Conservation (phyloP, 192 early-diverging fungal genomes). For the Polychytrium aggregatum region DNA sequence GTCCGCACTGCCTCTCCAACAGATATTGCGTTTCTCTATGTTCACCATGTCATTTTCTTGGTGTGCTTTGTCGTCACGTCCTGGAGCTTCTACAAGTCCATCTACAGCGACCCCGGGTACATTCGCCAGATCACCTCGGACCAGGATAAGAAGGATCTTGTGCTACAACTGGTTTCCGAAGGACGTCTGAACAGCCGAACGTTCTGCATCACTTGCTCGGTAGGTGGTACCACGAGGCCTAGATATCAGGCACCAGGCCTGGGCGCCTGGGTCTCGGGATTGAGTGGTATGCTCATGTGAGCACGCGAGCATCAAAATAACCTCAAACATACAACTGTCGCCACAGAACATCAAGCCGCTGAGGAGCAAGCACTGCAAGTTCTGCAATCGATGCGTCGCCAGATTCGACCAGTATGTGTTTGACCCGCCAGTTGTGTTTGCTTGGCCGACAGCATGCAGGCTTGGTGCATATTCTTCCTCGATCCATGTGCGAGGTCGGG, state of each 20-base stretch:
- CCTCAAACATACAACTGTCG: too few species aligned
- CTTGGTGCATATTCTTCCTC: too few species aligned
- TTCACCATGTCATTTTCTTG: conserved; percentile 59
- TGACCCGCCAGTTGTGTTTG: not conserved
- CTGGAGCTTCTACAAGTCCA: conserved; percentile 67
- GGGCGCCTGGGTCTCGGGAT: too few species aligned
- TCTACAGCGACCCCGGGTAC: conserved; percentile 70
- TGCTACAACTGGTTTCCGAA: conserved; percentile 56
- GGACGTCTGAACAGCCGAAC: conserved; percentile 60
- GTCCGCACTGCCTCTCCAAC: not conserved
- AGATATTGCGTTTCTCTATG: conserved; percentile 51
- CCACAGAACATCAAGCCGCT: conserved; percentile 67
- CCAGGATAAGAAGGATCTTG: conserved; percentile 26
- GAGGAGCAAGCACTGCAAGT: conserved; percentile 87
- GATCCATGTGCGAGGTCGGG: too few species aligned
- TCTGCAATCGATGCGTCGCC: conserved; percentile 87
- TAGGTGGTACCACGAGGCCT: conserved; percentile 17
- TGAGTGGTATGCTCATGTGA: too few species aligned
- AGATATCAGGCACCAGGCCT: not conserved
- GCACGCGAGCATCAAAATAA: too few species aligned
- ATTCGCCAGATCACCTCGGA: conserved; percentile 39
- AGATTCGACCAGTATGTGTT: conserved; percentile 75
- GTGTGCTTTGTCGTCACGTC: conserved; percentile 43
- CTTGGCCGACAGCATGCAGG: too few species aligned
- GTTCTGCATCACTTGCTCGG: conserved; percentile 79